Percentiles rank a stretch among this genome's conserved stretches.
phyloP scores from a whole-genome alignment of 2,329 filamentous ascomycete species.

The Cladosporium colombiae region DNA sequence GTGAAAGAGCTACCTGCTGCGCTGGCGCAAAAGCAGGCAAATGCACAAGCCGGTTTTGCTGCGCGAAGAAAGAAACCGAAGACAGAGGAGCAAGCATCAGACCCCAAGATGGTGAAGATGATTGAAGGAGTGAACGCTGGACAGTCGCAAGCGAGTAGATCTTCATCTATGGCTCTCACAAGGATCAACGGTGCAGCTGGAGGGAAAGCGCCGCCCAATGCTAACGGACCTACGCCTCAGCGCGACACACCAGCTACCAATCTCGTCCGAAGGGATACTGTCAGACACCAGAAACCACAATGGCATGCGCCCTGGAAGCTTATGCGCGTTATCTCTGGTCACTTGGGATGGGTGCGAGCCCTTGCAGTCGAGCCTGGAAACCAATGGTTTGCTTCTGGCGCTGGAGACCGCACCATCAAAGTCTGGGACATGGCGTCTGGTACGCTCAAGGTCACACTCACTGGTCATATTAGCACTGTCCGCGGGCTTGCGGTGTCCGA shows the following conservation, averaged over 20 bases:
- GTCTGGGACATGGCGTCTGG: constrained; percentile 96
- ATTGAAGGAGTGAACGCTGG: constrained; percentile 63
- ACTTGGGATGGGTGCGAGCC: constrained; percentile 89
- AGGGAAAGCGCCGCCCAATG: constrained; percentile 52
- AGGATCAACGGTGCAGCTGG: constrained; percentile 49
- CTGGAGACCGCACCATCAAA: constrained; percentile 95
- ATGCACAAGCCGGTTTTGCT: constrained; percentile 56
- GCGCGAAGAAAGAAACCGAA: constrained; percentile 65
- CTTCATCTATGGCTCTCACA: constrained; percentile 59
- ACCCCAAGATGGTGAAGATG: constrained; percentile 63
- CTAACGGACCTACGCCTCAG: constrained; percentile 56
- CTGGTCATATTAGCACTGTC: constrained; percentile 91
- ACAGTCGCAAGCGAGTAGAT: constrained; percentile 45
- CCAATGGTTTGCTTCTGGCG: constrained; percentile 95
- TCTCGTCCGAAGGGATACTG: constrained; percentile 63
- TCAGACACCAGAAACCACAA: constrained; percentile 74
- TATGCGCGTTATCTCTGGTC: constrained; percentile 94
- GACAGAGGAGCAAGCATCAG: constrained; percentile 53
- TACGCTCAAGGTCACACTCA: constrained; percentile 79
- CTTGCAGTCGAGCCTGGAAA: constrained; percentile 94
- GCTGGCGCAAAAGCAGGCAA: constrained; percentile 77
- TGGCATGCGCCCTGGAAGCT: constrained; percentile 99
- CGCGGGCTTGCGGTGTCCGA: constrained; percentile 89
- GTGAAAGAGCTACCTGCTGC: constrained; percentile 75
- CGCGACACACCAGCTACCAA: constrained; percentile 55